Base-by-base conservation (phyloP, 2,329 filamentous ascomycete genomes). In the Trichophyton equinum region DNA sequence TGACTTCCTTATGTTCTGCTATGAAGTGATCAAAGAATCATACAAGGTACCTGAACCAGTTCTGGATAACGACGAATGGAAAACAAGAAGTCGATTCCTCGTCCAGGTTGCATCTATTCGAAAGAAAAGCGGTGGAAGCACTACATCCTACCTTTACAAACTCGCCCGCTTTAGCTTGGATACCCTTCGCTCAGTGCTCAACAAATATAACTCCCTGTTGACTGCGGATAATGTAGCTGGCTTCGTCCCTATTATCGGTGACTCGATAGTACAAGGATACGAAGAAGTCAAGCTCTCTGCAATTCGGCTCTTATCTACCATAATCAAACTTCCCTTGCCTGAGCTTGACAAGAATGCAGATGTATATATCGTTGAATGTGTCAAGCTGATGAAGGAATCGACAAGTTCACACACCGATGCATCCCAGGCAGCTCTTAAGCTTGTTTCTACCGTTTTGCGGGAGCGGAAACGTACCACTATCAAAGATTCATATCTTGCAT, bases 281-380 rank as follows among this genome's bases (percentile, higher is more conserved):
- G 92, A 97, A 69, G 94, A 99, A 71, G 88, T 99, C 62, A 94
- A 95, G 75, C 84, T 95, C 38, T 87, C 92, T 1, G 85, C 90
- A 9, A 86, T 97, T 70, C 85, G 91, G 64, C 78, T 97, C n/a
- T 79, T 99, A 27, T 86, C 85, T 0, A 86, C 89, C 1, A 85
- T 97, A 62, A 86, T 91, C 73, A 92, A 89, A 69, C 87, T 96
- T 3, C 89, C 89, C 0, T 81, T 96, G 66, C 78, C 79, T 1
- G 78, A 85, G 61, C 80, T 88, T 49, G 85, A 89, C 59, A 81
- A 86, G 33, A 84, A 85, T 63, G 85, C 84, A 6, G 85, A 87
- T 57, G 84, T 96, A 0, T 94, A 95, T 61, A 82, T 90, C 63
- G 87, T 87, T 57, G 91, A 97, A 73, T 91, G 91, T 3, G 85